Conservation (phyloP, 129 eudicot species). For the Helianthus annuus region DNA sequence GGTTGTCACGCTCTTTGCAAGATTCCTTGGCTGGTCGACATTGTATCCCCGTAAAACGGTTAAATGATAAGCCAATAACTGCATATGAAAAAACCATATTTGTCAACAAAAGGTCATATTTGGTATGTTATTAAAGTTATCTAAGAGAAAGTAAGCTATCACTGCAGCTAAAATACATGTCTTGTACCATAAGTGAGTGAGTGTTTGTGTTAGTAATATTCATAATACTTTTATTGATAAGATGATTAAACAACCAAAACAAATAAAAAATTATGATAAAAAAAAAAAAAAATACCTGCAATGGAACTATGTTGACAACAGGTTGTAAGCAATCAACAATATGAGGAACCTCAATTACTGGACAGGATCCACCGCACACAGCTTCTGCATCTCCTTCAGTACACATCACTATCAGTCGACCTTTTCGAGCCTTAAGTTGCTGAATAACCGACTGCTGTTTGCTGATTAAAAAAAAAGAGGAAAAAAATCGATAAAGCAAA, state of each 20-base stretch:
- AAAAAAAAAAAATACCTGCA: conserved; percentile 60
- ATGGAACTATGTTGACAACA: conserved; percentile 90
- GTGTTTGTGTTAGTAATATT: neutral
- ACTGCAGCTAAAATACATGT: neutral
- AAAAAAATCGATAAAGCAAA: conserved; percentile 14
- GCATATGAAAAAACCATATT: conserved; percentile 16
- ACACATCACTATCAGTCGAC: conserved; percentile 89
- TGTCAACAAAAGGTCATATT: conserved; percentile 10
- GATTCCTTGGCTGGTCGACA: conserved; percentile 91
- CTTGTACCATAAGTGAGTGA: neutral
- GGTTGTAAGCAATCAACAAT: conserved; percentile 98
- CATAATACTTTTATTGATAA: neutral
- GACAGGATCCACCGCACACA: conserved; percentile 70
- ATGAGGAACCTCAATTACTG: conserved; percentile 85
- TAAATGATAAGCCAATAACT: conserved; percentile 82
- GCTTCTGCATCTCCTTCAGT: conserved; percentile 86
- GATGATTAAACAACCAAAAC: neutral
- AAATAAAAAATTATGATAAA: neutral
- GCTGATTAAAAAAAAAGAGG: conserved; percentile 39
- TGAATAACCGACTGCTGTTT: conserved; percentile 97
- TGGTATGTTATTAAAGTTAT: neutral
- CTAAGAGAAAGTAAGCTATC: neutral
- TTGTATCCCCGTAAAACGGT: conserved; percentile 76
- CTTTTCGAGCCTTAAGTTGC: conserved; percentile 97
- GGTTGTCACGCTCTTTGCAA: conserved; percentile 89